These are phyloP conservation scores for Candida glucosophila DNA, from an alignment of 1,139 yeast species.

Conservation along the genomic window DNA sequence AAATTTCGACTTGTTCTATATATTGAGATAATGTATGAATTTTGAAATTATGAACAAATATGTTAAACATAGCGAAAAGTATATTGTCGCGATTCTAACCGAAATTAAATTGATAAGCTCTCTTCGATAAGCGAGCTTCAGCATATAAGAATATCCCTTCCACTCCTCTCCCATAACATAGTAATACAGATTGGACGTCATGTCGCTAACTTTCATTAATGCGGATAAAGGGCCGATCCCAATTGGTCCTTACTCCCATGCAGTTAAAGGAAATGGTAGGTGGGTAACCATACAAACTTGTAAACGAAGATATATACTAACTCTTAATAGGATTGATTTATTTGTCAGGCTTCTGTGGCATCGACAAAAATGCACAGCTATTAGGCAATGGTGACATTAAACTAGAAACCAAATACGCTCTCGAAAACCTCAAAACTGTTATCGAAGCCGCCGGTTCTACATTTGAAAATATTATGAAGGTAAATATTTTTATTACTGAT, in stretches of 20 bases:
- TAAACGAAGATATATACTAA: conserved; percentile 12
- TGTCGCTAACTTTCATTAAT: conserved; percentile 16
- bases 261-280: conserved; percentile 74
- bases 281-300: conserved; percentile 6
- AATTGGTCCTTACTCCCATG: conserved; percentile 92
- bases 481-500: conserved; percentile 81
- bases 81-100: no score
- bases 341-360: conserved; percentile 55
- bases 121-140: no score
- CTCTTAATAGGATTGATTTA: conserved; percentile 54
- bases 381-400: conserved; percentile 3
- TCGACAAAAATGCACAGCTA: conserved; percentile 2
- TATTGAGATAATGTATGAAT: no score
- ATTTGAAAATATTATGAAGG: conserved; percentile 74
- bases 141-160: no score
- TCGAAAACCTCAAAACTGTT: conserved; percentile 3
- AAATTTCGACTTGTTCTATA: no score
- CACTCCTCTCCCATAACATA: no score
- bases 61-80: no score
- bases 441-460: conserved; percentile 71
- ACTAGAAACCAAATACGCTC: conserved; percentile 2
- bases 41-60: no score
- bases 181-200: no score
- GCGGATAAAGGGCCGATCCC: conserved; percentile 86
- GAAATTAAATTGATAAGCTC: no score